phyloP scores from a whole-genome alignment of 495 filamentous ascomycete species.

The Cairneyella variabilis region DNA sequence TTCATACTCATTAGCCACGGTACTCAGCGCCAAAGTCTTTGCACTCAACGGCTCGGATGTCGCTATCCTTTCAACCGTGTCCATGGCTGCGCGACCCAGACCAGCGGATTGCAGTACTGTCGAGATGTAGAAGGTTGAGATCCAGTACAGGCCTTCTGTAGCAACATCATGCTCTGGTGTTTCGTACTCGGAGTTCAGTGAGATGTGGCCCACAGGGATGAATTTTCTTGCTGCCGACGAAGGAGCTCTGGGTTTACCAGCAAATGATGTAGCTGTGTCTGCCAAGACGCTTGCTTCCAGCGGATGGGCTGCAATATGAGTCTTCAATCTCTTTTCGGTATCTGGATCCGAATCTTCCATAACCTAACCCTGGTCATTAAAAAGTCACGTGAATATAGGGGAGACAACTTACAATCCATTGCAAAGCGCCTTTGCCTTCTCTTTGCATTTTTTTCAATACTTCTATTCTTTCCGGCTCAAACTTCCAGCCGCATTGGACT shows the following conservation, averaged over 20 bases:
- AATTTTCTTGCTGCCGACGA: conserved; percentile 26
- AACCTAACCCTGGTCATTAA: conserved; percentile 12
- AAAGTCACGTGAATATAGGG: not conserved
- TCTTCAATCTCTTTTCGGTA: conserved; percentile 2
- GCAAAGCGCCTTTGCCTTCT: conserved; percentile 13
- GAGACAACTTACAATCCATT: conserved; percentile 16
- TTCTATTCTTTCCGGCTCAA: conserved; percentile 17
- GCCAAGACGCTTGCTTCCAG: conserved; percentile 27
- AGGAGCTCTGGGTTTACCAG: conserved; percentile 27
- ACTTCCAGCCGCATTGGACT: conserved; percentile 38
- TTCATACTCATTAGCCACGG: conserved; percentile 27
- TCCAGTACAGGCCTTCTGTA: conserved; percentile 27
- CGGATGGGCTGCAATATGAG: conserved; percentile 9
- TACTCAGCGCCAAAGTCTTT: conserved; percentile 31
- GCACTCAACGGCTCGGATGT: conserved; percentile 30
- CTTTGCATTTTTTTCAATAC: not conserved
- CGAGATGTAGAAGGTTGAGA: conserved; percentile 37
- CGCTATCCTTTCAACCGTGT: conserved; percentile 31
- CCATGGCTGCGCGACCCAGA: conserved; percentile 37
- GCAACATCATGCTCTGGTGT: conserved; percentile 22
- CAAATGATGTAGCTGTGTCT: conserved; percentile 30
- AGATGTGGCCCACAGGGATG: conserved; percentile 40
- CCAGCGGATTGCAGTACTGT: conserved; percentile 31
- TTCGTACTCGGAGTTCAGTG: conserved; percentile 30
- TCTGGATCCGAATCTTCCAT: conserved; percentile 2